Evolutionary conservation across 352 stramenopile genomes (phyloP), one percentile per base, ranked within the genome.

Genomic region (Pythium vanterpoolii): DNA sequence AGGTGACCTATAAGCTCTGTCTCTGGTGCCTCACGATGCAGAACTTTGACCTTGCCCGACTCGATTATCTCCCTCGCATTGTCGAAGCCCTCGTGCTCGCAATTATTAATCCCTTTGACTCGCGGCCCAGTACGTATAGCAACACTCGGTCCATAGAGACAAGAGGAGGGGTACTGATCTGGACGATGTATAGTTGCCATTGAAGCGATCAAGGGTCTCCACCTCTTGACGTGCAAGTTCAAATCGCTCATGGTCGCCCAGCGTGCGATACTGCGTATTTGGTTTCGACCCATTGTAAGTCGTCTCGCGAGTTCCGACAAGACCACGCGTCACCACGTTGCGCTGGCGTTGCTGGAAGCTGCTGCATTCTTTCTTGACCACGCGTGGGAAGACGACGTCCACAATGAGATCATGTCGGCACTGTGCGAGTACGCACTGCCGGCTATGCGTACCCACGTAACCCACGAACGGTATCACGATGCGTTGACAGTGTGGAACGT

Each of bases 51-150:
- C 49, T 59, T 8, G 58, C 70, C 36, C 72, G 71, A n/a, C 77
- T 79, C 49, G 71, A 70, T 4, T 74, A 79, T 9, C 56, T 90
- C 10, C 64, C 70, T 14, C 72, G 72, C 18, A 85, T 74, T 8
- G 62, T 89, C n/a, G 81, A 89, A 60, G 73, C 66, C 10, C 55
- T 89, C 52, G 68, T 90, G 9, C 81, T 87, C 38, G 81, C 81
- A 8, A 79, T 89, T 23, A 69, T 87, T 28, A 90, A 89, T 42
- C 77, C 81, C 10, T 89, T 90, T 57, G 76, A 87, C 64, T 87
- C 81, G 0, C 77, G 81, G 19, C 53, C 66, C 33, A 89, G 77
- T 86, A 78, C 48, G 77, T 79, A 44, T n/a, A n/a, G n/a, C n/a
- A n/a, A n/a, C n/a, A n/a, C 24, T n/a, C 19, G 10, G 3, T 11